phyloP scores from a whole-genome alignment of 345 rosid species.

The Syzygium grande region DNA sequence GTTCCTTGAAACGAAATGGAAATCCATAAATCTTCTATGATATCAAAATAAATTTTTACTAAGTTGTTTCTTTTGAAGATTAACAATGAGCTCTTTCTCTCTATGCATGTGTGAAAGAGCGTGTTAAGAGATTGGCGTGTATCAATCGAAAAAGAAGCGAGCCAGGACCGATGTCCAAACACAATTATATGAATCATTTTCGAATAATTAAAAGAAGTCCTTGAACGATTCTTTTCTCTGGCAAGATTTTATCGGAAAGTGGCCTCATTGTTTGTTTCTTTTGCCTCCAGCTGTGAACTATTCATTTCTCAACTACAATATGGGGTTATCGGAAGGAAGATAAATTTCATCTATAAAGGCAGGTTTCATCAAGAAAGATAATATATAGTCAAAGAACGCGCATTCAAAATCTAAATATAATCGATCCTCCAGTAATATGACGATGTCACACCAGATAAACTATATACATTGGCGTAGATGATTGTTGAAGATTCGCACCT shows the following conservation, averaged over 20 bases:
- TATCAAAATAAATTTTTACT: neutral
- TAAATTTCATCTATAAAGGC: too few species aligned
- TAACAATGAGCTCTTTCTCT: neutral
- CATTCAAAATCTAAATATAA: neutral
- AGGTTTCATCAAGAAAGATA: neutral
- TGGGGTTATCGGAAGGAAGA: neutral
- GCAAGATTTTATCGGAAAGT: neutral
- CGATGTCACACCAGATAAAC: neutral
- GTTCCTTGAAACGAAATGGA: neutral
- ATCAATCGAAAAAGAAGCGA: neutral
- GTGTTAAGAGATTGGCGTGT: neutral
- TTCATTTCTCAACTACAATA: neutral
- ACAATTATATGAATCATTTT: too few species aligned
- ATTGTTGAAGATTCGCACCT: neutral
- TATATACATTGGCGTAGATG: neutral
- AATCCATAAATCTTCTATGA: neutral
- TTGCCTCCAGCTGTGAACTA: neutral
- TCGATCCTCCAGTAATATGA: neutral
- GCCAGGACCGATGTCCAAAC: neutral
- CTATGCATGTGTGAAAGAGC: neutral
- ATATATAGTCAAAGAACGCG: neutral
- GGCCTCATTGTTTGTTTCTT: too few species aligned
- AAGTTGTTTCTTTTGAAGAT: neutral
- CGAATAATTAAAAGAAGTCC: neutral
- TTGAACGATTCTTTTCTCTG: too few species aligned